These are phyloP conservation scores for Stenogyne calaminthoides DNA, from an alignment of 305 asterid species.

Conservation along the genomic window DNA sequence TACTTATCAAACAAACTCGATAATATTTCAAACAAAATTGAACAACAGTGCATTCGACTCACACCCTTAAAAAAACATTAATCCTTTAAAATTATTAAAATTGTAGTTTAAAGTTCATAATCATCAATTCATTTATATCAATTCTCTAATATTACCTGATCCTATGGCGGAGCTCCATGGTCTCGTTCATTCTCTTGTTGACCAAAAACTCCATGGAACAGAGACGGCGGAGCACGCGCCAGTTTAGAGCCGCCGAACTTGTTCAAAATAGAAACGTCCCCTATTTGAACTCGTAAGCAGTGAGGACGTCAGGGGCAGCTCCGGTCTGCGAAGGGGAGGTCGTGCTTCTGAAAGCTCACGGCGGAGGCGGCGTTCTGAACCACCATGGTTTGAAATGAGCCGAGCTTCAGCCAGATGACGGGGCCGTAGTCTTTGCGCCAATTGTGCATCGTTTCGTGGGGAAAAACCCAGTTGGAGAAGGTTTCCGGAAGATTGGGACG, in stretches of 20 bases:
- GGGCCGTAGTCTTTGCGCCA: conserved; percentile 44
- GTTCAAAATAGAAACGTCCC: conserved; percentile 46
- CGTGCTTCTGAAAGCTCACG: conserved; percentile 52
- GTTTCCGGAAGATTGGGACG: conserved; percentile 56
- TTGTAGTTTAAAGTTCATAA: too few relatives aligned
- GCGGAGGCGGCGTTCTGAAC: conserved; percentile 41
- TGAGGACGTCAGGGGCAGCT: conserved; percentile 43
- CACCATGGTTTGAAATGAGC: conserved; percentile 47
- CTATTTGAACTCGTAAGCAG: conserved; percentile 39
- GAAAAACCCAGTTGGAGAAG: conserved; percentile 57
- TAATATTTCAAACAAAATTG: too few relatives aligned
- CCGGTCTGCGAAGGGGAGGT: conserved; percentile 47
- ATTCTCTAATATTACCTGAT: neutral
- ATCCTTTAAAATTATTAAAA: too few relatives aligned
- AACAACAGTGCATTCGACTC: too few relatives aligned
- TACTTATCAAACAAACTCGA: too few relatives aligned
- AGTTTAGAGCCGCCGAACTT: conserved; percentile 47
- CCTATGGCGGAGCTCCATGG: conserved; percentile 42
- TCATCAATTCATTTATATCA: too few relatives aligned
- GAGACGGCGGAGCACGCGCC: conserved; percentile 51
- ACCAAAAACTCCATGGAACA: conserved; percentile 55
- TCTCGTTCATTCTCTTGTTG: conserved; percentile 52
- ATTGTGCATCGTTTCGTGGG: conserved; percentile 45
- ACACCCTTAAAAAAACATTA: too few relatives aligned
- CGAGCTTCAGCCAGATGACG: conserved; percentile 45